These are phyloP conservation scores for Bathelium albidoporum DNA, from an alignment of 495 filamentous ascomycete species.

Conservation along the genomic window DNA sequence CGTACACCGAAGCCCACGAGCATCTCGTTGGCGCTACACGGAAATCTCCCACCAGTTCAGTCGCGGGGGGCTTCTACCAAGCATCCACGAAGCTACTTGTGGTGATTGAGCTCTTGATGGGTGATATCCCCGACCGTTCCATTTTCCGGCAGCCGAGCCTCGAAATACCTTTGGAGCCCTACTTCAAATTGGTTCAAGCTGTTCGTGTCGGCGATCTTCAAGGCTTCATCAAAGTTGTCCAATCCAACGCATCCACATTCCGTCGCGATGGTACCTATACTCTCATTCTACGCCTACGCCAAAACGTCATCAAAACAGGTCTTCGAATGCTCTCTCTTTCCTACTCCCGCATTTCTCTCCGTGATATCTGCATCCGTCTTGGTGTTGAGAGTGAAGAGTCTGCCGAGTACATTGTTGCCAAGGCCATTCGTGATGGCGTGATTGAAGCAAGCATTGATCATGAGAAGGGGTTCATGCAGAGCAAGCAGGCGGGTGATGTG, in stretches of 20 bases:
- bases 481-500: constrained; percentile 87
- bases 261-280: constrained; percentile 91
- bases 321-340: constrained; percentile 98
- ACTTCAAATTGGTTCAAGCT: constrained; percentile 85
- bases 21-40: constrained; percentile 84
- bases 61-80: constrained; percentile 87
- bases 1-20: constrained; percentile 94
- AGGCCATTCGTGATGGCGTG: constrained; percentile 94
- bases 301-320: constrained; percentile 99
- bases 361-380: constrained; percentile 92
- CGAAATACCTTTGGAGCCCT: constrained; percentile 78
- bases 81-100: constrained; percentile 87
- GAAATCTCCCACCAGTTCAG: constrained; percentile 82
- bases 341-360: constrained; percentile 93
- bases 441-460: constrained; percentile 94
- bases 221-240: constrained; percentile 76
- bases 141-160: constrained; percentile 82
- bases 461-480: constrained; percentile 96
- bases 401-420: constrained; percentile 97
- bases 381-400: constrained; percentile 89
- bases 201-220: constrained; percentile 91
- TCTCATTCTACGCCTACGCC: constrained; percentile 81
- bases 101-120: constrained; percentile 95
- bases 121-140: constrained; percentile 90
- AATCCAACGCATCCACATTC: constrained; percentile 71